Percentiles rank a stretch among this genome's conserved stretches.
Evolutionary conservation across 345 rosid genomes (phyloP).

Genomic region (Euphorbia lathyris): DNA sequence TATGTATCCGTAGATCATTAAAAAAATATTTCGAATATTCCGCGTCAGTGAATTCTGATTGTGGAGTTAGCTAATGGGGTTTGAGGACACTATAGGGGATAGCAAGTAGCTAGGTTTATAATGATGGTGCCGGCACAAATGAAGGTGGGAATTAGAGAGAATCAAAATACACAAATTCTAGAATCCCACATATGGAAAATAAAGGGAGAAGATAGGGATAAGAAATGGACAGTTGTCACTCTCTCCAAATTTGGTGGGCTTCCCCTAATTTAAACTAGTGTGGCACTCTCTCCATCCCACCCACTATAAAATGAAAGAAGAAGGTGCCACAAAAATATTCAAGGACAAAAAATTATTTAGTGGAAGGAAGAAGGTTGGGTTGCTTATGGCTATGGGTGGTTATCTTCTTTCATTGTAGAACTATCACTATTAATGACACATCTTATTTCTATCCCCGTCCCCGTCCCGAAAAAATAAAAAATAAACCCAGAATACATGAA

Average conservation of each 20-base stretch:
- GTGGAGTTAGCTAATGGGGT: background rate
- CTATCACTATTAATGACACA: conserved; percentile 5
- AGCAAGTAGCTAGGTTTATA: background rate
- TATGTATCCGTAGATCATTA: too few relatives aligned
- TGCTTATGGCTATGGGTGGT: conserved; percentile 17
- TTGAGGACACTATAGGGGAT: background rate
- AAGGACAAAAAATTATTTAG: conserved; percentile 1
- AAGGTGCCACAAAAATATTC: background rate
- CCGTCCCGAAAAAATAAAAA: too few relatives aligned
- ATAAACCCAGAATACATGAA: too few relatives aligned
- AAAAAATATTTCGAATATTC: too few relatives aligned
- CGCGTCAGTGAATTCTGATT: too few relatives aligned
- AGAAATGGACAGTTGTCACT: conserved; percentile 23
- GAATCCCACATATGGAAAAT: conserved; percentile 3
- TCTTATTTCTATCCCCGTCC: conserved; percentile 21
- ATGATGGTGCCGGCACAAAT: conserved; percentile 23
- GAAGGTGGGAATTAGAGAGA: conserved; percentile 13
- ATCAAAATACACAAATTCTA: background rate
- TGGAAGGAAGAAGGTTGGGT: conserved; percentile 13
- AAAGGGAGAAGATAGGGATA: conserved; percentile 10
- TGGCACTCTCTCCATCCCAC: conserved; percentile 4
- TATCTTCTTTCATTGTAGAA: conserved; percentile 19
- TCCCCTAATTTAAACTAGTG: conserved; percentile 17
- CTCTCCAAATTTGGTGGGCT: conserved; percentile 12
- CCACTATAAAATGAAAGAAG: conserved; percentile 10